Evolutionary conservation across 2,329 filamentous ascomycete species (phyloP).

Genomic region (Talaromyces atroroseus): DNA sequence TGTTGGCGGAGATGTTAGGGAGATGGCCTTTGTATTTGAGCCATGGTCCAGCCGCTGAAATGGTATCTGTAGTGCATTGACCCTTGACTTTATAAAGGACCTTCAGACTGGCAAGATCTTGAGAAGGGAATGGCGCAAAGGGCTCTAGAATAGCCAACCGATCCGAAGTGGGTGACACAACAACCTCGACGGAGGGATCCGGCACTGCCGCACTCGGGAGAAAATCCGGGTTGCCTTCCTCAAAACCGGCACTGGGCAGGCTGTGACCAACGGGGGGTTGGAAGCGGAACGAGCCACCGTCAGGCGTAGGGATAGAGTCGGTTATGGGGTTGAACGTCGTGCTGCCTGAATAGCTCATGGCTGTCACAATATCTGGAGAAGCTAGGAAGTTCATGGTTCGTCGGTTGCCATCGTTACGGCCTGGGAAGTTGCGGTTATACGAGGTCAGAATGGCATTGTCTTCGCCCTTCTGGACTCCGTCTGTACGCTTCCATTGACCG

Average conservation of each 20-base stretch:
- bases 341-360: constrained; percentile 85
- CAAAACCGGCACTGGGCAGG: constrained; percentile 69
- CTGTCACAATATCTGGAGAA: constrained; percentile 92
- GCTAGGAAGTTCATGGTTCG: constrained; percentile 98
- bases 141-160: constrained; percentile 88
- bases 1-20: constrained; percentile 96
- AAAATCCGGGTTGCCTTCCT: constrained; percentile 68
- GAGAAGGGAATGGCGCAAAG: constrained; percentile 73
- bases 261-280: constrained; percentile 60
- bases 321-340: constrained; percentile 97
- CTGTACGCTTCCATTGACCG: constrained; percentile 90
- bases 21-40: constrained; percentile 99
- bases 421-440: constrained; percentile 98
- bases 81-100: constrained; percentile 95
- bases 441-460: constrained; percentile 92
- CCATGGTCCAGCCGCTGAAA: constrained; percentile 94
- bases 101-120: constrained; percentile 69
- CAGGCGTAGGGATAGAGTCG: constrained; percentile 73
- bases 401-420: constrained; percentile 93
- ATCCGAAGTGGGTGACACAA: constrained; percentile 79
- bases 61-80: constrained; percentile 98
- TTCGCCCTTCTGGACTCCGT: constrained; percentile 77
- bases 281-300: constrained; percentile 80
- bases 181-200: constrained; percentile 64
- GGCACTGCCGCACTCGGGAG: constrained; percentile 66